These are phyloP conservation scores for Saccharomyces jurei DNA, from an alignment of 805 yeast species.

Conservation along the genomic window DNA sequence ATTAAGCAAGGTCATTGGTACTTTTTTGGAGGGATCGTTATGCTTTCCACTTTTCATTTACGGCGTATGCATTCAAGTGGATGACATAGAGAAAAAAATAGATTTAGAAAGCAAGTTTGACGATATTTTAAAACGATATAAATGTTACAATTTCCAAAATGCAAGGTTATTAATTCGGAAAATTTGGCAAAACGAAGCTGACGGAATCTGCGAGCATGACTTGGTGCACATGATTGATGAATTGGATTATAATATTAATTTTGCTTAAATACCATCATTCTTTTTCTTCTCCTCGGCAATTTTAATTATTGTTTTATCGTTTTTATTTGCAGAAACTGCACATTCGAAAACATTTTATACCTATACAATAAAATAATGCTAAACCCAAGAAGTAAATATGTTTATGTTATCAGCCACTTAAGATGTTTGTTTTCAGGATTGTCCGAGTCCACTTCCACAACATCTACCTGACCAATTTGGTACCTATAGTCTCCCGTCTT, in stretches of 20 bases:
- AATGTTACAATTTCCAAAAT: constrained; percentile 54
- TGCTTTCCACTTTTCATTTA: constrained; percentile 75
- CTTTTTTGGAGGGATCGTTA: constrained; percentile 61
- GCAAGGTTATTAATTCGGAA: constrained; percentile 33
- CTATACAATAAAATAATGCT: background rate
- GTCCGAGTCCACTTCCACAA: constrained; percentile 19
- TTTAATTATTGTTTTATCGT: background rate
- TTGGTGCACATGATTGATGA: background rate
- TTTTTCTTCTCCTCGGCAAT: background rate
- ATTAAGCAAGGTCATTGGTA: constrained; percentile 52
- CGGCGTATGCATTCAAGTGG: constrained; percentile 50
- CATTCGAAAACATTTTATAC: background rate
- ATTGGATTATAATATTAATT: background rate
- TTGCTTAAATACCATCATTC: background rate
- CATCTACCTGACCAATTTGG: constrained; percentile 10
- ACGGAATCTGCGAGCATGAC: background rate
- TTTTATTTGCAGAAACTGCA: background rate
- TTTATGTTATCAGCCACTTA: constrained; percentile 9
- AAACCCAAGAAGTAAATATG: background rate
- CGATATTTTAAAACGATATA: constrained; percentile 51
- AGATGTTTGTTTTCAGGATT: constrained; percentile 17
- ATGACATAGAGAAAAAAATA: constrained; percentile 43
- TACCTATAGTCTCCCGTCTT: constrained; percentile 18
- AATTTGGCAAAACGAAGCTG: constrained; percentile 34
- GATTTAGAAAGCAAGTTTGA: constrained; percentile 46